A percentile compares a stretch with the other conserved stretches of the same genome.
Conservation (phyloP, 768 basidiomycete genomes). For the Hericium coralloides region DNA sequence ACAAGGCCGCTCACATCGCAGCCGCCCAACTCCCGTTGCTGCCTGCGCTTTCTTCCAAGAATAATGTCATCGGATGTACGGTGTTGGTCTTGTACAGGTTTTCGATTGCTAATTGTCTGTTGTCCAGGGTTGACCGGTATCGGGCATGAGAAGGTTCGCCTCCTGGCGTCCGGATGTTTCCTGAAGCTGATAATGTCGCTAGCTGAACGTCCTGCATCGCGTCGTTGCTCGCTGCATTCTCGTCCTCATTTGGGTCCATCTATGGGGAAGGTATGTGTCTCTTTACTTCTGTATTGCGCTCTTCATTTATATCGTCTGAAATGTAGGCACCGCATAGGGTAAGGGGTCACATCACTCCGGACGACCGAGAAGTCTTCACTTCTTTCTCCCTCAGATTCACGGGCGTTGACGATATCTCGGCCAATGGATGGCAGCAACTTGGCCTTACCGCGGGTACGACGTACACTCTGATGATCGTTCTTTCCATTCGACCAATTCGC, state of each 20-base stretch:
- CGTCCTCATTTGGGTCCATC: conserved; percentile 14
- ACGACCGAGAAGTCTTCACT: neutral
- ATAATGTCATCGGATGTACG: conserved; percentile 27
- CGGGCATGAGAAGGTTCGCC: conserved; percentile 22
- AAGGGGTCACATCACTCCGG: neutral
- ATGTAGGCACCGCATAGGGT: neutral
- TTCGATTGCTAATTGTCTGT: neutral
- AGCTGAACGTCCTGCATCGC: conserved; percentile 18
- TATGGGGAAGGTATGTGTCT: conserved; percentile 3
- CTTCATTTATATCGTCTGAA: neutral
- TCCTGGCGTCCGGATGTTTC: neutral
- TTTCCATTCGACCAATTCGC: conserved; percentile 14
- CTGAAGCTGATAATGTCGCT: neutral
- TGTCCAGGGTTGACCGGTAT: conserved; percentile 25
- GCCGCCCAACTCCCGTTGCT: conserved; percentile 22
- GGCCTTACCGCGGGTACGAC: conserved; percentile 2
- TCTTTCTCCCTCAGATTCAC: neutral
- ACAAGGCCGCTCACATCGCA: conserved; percentile 11
- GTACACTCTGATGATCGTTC: conserved; percentile 4
- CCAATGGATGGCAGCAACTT: conserved; percentile 4
- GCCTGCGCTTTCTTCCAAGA: conserved; percentile 26
- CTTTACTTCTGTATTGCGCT: neutral
- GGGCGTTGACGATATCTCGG: neutral
- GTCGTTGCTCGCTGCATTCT: conserved; percentile 13
- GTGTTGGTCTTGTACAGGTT: neutral